A percentile compares a stretch with the other conserved stretches of the same genome.
Evolutionary conservation across 495 filamentous ascomycete genomes (phyloP).

Genomic region (Mytilinidion resinicola): DNA sequence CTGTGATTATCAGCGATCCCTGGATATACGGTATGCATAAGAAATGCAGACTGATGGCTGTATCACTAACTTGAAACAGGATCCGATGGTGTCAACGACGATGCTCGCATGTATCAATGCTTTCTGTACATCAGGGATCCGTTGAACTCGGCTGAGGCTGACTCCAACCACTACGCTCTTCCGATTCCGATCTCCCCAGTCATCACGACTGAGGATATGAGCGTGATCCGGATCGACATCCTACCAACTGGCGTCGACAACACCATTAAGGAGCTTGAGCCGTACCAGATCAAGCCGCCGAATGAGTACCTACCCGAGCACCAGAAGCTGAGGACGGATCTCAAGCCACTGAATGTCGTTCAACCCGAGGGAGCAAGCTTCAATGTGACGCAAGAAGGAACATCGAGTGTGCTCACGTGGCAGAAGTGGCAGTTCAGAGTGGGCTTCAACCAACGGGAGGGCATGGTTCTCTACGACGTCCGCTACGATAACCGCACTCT

Average conservation of each 20-base stretch:
- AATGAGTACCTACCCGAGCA: slow-evolving; percentile 72
- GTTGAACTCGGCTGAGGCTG: slow-evolving; percentile 47
- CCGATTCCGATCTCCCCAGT: slow-evolving; percentile 76
- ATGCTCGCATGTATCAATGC: slow-evolving; percentile 56
- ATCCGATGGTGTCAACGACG: slow-evolving; percentile 57
- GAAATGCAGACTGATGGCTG: neutral
- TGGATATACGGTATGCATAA: slow-evolving; percentile 60
- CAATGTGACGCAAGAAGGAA: slow-evolving; percentile 41
- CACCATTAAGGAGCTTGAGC: slow-evolving; percentile 47
- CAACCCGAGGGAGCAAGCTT: slow-evolving; percentile 77
- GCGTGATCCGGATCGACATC: slow-evolving; percentile 57
- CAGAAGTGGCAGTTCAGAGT: slow-evolving; percentile 68
- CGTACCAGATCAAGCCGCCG: slow-evolving; percentile 50
- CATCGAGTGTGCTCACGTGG: slow-evolving; percentile 51
- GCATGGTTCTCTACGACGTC: slow-evolving; percentile 62
- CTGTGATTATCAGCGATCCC: slow-evolving; percentile 56
- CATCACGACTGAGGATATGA: slow-evolving; percentile 55
- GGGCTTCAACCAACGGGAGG: slow-evolving; percentile 69
- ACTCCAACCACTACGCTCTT: slow-evolving; percentile 73
- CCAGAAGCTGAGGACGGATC: slow-evolving; percentile 54
- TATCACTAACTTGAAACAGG: slow-evolving; percentile 32
- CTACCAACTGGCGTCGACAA: slow-evolving; percentile 58
- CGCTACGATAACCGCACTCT: slow-evolving; percentile 61
- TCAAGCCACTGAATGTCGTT: slow-evolving; percentile 70
- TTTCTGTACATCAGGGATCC: slow-evolving; percentile 62